Conservation (phyloP, 1,284 basidiomycete species). For the Naganishia albida region DNA sequence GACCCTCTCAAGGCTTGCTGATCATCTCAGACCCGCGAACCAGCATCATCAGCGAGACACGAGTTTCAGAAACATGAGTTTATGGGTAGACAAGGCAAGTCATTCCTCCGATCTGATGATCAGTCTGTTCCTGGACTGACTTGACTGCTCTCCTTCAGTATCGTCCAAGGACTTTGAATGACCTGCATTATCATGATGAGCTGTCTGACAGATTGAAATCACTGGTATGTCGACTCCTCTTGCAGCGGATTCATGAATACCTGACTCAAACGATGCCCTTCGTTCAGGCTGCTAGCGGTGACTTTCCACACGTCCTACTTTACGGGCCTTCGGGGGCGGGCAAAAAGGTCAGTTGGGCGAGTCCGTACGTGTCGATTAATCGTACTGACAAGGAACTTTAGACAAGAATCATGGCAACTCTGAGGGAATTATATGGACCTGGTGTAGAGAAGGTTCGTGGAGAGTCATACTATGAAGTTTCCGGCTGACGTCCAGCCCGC, state of each 20-base stretch:
- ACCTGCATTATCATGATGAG: conserved; percentile 83
- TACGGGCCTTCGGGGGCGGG: conserved; percentile 97
- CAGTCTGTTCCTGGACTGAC: background rate
- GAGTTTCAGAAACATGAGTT: conserved; percentile 62
- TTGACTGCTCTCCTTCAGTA: conserved; percentile 60
- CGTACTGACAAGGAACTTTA: conserved; percentile 32
- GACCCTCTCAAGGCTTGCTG: too few species aligned
- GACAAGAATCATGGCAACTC: conserved; percentile 86
- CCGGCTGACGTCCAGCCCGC: background rate
- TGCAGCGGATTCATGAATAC: background rate
- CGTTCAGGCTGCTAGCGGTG: conserved; percentile 73
- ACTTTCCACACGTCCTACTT: conserved; percentile 97
- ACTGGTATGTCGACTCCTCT: conserved; percentile 60
- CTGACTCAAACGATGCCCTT: background rate
- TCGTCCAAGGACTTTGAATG: conserved; percentile 79
- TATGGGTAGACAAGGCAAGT: conserved; percentile 82
- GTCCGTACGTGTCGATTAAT: background rate
- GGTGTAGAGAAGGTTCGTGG: conserved; percentile 86
- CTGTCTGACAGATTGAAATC: conserved; percentile 79
- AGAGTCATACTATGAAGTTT: background rate
- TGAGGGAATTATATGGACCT: conserved; percentile 86
- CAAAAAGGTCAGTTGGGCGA: conserved; percentile 65
- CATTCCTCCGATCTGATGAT: background rate
- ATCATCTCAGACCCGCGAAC: background rate
- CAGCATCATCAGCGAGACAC: background rate